Conservation (phyloP, 805 yeast species). For the Lipomyces sp. region DNA sequence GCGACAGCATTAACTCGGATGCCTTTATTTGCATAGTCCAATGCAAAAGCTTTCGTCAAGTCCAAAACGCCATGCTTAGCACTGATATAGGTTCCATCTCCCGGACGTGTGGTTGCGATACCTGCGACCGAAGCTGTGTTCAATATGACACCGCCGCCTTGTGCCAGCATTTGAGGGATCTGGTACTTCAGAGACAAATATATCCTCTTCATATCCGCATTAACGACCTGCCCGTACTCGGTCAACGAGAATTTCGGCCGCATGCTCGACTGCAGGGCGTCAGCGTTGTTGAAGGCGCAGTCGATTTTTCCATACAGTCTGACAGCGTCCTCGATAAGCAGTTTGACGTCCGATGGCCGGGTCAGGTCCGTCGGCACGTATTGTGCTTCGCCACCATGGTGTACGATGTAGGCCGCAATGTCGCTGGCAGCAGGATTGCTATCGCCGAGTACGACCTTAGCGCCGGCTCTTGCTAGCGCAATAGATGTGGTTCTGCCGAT, state of each 20-base stretch:
- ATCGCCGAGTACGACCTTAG: slow-evolving; percentile 2
- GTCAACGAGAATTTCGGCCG: slow-evolving; percentile 36
- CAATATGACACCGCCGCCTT: slow-evolving; percentile 36
- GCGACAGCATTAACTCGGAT: slow-evolving; percentile 55
- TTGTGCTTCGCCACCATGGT: background rate
- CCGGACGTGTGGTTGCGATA: too few species aligned
- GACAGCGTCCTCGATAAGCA: slow-evolving; percentile 47
- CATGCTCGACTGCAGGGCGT: slow-evolving; percentile 47
- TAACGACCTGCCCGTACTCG: slow-evolving; percentile 40
- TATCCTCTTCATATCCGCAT: slow-evolving; percentile 39
- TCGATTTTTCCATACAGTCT: slow-evolving; percentile 75
- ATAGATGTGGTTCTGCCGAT: slow-evolving; percentile 4
- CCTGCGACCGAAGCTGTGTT: slow-evolving; percentile 42
- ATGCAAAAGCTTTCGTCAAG: slow-evolving; percentile 45
- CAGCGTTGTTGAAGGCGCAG: slow-evolving; percentile 85
- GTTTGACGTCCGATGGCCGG: slow-evolving; percentile 33
- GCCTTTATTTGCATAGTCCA: slow-evolving; percentile 57
- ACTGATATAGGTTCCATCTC: slow-evolving; percentile 40
- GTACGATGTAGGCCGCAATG: background rate
- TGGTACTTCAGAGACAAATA: slow-evolving; percentile 39
- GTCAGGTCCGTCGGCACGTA: slow-evolving; percentile 28
- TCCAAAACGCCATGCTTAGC: slow-evolving; percentile 42
- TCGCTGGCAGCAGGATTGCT: slow-evolving; percentile 5
- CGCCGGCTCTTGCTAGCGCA: background rate
- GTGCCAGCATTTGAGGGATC: slow-evolving; percentile 35